Conservation (phyloP, 257 asterid genomes). For the Euphrasia confusa region DNA sequence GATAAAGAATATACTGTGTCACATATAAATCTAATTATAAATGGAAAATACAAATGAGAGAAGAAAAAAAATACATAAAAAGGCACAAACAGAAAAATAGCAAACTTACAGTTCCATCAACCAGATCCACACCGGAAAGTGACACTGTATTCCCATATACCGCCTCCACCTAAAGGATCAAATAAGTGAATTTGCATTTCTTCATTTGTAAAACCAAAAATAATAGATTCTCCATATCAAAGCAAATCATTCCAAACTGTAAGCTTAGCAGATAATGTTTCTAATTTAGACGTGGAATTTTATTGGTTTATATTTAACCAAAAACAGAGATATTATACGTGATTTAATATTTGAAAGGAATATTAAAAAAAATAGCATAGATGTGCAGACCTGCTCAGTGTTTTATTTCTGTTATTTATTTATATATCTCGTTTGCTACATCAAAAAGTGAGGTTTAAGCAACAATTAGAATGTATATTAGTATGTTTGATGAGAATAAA, state of each 20-base stretch:
- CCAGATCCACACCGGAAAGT: slow-evolving; percentile 93
- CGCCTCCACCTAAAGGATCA: slow-evolving; percentile 60
- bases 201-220: slow-evolving; percentile 6
- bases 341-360: too few relatives aligned
- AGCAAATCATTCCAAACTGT: neutral
- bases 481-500: too few relatives aligned
- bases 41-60: slow-evolving; percentile 14
- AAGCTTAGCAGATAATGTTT: neutral
- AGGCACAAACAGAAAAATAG: slow-evolving; percentile 1
- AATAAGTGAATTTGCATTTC: slow-evolving; percentile 10
- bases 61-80: neutral
- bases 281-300: neutral
- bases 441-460: too few relatives aligned
- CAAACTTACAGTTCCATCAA: slow-evolving; percentile 83
- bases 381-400: too few relatives aligned
- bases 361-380: neutral
- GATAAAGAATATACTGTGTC: slow-evolving; percentile 11
- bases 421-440: too few relatives aligned
- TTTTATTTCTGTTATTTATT: too few relatives aligned
- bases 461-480: too few relatives aligned
- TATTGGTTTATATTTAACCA: too few relatives aligned
- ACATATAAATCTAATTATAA: slow-evolving; percentile 10
- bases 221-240: neutral
- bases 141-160: slow-evolving; percentile 48
- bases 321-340: too few relatives aligned